phyloP scores from a whole-genome alignment of 2,329 filamentous ascomycete genomes.

The Penicillium occitanis region DNA sequence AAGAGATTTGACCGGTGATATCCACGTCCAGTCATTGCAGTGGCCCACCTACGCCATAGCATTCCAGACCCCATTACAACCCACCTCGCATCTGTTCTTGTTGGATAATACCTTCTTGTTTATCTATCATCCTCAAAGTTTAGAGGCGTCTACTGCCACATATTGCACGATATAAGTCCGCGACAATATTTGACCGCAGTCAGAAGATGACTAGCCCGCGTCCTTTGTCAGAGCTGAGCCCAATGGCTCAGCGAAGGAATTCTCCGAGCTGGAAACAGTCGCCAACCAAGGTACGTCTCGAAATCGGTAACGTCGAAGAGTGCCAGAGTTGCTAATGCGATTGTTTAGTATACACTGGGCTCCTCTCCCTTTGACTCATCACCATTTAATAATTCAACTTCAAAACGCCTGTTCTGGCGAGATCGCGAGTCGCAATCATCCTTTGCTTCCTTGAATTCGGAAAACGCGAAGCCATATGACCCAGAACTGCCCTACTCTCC shows the following conservation, averaged over 20 bases:
- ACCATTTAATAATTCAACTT: slow-evolving; percentile 63
- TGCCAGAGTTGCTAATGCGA: slow-evolving; percentile 15
- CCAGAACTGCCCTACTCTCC: slow-evolving; percentile 67
- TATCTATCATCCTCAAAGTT: not conserved
- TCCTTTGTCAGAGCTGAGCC: slow-evolving; percentile 85
- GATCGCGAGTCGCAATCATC: slow-evolving; percentile 67
- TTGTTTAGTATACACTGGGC: slow-evolving; percentile 67
- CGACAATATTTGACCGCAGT: not conserved
- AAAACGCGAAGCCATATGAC: slow-evolving; percentile 65
- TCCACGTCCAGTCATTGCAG: slow-evolving; percentile 11
- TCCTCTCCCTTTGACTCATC: slow-evolving; percentile 85
- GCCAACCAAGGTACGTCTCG: slow-evolving; percentile 60
- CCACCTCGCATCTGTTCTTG: slow-evolving; percentile 1
- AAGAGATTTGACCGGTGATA: slow-evolving; percentile 1
- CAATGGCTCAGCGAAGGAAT: slow-evolving; percentile 82
- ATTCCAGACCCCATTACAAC: slow-evolving; percentile 17
- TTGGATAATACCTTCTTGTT: slow-evolving; percentile 1
- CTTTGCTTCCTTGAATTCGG: slow-evolving; percentile 58
- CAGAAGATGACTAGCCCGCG: slow-evolving; percentile 64
- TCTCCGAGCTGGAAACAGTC: slow-evolving; percentile 84
- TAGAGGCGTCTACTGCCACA: not conserved
- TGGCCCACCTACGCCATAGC: slow-evolving; percentile 19
- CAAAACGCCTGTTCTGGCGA: slow-evolving; percentile 90
- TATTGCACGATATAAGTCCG: not conserved
- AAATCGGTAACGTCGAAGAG: not conserved